These are phyloP conservation scores for Telfairia occidentalis DNA, from an alignment of 331 rosid genomes.

Conservation along the genomic window DNA sequence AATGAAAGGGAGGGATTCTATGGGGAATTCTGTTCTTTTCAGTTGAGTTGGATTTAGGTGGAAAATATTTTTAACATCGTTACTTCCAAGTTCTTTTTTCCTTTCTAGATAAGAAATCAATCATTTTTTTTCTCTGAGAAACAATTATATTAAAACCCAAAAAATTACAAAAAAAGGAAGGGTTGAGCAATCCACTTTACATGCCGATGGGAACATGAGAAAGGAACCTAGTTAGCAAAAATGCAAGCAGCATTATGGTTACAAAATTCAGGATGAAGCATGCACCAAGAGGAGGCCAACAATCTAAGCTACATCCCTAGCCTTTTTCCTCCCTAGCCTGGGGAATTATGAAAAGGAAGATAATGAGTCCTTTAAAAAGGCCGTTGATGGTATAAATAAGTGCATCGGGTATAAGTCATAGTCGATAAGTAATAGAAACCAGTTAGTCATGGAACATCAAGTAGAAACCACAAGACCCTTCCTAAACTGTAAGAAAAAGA, in stretches of 20 bases:
- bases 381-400: too few relatives aligned
- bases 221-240: not conserved
- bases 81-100: too few relatives aligned
- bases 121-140: too few relatives aligned
- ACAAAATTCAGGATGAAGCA: not conserved
- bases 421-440: too few relatives aligned
- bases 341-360: not conserved
- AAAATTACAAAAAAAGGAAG: too few relatives aligned
- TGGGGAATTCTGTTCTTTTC: not conserved
- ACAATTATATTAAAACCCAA: too few relatives aligned
- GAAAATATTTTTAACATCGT: not conserved
- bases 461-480: too few relatives aligned
- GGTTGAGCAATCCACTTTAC: too few relatives aligned
- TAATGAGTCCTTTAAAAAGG: not conserved
- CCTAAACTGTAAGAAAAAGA: too few relatives aligned
- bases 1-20: not conserved
- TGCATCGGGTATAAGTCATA: too few relatives aligned
- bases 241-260: not conserved
- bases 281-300: not conserved
- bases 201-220: too few relatives aligned
- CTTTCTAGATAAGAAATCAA: not conserved
- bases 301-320: not conserved
- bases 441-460: too few relatives aligned
- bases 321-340: not conserved
- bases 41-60: not conserved